These are phyloP conservation scores for Colletotrichum viniferum DNA, from an alignment of 2,329 filamentous ascomycete genomes.

Conservation along the genomic window DNA sequence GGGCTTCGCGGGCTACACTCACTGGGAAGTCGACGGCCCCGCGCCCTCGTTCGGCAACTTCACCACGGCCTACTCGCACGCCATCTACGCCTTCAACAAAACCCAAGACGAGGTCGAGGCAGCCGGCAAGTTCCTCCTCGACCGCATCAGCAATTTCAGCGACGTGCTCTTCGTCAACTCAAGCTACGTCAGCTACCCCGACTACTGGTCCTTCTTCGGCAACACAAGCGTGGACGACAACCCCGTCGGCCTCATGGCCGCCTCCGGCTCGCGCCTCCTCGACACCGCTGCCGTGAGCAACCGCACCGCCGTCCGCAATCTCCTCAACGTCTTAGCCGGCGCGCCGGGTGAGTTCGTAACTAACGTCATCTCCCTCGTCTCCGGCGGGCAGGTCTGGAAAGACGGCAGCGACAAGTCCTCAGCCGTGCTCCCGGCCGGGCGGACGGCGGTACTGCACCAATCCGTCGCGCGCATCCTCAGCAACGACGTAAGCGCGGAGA, in stretches of 20 bases:
- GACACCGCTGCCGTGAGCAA: neutral
- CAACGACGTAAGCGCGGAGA: neutral
- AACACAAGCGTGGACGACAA: neutral
- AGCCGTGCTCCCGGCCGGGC: neutral
- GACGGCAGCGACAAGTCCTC: neutral
- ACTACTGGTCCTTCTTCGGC: neutral
- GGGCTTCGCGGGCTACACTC: neutral
- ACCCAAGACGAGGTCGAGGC: neutral
- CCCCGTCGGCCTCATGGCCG: neutral
- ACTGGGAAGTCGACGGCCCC: neutral
- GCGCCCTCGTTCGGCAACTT: neutral
- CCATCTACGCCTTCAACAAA: neutral
- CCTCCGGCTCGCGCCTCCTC: neutral
- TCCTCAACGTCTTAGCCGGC: neutral
- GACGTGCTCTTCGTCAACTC: neutral
- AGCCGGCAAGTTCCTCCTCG: neutral
- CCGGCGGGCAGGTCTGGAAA: neutral
- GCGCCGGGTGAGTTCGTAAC: neutral
- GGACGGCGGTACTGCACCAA: neutral
- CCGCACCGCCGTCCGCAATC: neutral
- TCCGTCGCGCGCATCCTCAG: neutral
- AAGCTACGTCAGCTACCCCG: neutral
- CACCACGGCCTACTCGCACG: neutral
- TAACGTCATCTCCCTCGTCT: neutral
- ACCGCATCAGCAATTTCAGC: neutral